phyloP scores from a whole-genome alignment of 768 basidiomycete genomes.

The Leccinum disarticulatum region DNA sequence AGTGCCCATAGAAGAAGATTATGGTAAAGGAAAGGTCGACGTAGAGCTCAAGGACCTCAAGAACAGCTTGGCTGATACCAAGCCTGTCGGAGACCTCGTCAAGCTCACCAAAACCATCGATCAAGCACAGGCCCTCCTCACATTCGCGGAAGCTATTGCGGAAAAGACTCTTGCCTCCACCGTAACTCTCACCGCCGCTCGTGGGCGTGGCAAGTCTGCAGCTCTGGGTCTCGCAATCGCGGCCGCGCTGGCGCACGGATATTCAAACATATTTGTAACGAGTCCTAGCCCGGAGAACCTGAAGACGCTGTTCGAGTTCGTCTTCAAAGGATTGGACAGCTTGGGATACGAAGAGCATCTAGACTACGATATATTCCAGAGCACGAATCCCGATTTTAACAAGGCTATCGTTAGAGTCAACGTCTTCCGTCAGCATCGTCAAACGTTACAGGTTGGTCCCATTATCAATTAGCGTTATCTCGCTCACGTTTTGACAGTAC shows the following conservation, averaged over 20 bases:
- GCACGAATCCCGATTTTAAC: conserved; percentile 91
- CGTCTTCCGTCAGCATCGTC: conserved; percentile 87
- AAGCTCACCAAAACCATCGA: conserved; percentile 91
- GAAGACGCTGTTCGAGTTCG: conserved; percentile 96
- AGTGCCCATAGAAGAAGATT: conserved; percentile 53
- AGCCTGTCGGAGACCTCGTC: conserved; percentile 85
- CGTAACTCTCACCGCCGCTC: conserved; percentile 89
- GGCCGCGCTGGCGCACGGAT: conserved; percentile 88
- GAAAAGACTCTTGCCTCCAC: conserved; percentile 94
- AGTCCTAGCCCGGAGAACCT: conserved; percentile 97
- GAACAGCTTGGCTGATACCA: conserved; percentile 74
- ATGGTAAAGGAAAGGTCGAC: conserved; percentile 52
- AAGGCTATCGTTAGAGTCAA: conserved; percentile 96
- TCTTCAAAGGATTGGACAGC: conserved; percentile 94
- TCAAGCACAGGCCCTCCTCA: conserved; percentile 91
- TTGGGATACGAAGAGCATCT: conserved; percentile 96
- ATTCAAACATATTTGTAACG: conserved; percentile 97
- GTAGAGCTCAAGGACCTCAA: conserved; percentile 76
- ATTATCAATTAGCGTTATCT: background rate
- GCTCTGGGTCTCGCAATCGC: conserved; percentile 95
- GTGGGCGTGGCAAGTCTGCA: conserved; percentile 96
- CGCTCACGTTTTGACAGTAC: conserved; percentile 56
- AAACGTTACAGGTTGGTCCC: conserved; percentile 87
- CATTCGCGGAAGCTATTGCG: conserved; percentile 91
- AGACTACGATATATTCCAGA: conserved; percentile 95